Conservation (phyloP, 176 grass and related monocot species). For the Thinopyrum elongatum region DNA sequence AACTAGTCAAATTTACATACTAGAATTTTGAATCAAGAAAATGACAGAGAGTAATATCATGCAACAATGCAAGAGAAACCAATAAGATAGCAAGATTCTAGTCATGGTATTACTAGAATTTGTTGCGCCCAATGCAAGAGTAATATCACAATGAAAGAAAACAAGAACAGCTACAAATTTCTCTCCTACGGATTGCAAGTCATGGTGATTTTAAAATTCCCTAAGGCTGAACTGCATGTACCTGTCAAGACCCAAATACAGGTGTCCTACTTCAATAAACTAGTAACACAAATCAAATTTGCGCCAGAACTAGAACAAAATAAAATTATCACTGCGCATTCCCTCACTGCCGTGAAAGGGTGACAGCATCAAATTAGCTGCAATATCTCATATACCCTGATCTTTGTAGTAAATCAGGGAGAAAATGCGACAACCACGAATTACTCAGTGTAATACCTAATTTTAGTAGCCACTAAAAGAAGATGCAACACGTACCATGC, state of each 20-base stretch:
- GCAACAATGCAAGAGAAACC: too few species aligned
- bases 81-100: too few species aligned
- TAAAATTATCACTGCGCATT: not conserved
- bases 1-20: too few species aligned
- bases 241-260: not conserved
- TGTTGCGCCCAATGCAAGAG: too few species aligned
- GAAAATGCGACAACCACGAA: not conserved
- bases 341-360: too few species aligned
- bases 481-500: not conserved
- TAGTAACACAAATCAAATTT: not conserved
- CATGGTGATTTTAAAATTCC: not conserved
- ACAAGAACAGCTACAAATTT: too few species aligned
- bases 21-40: too few species aligned
- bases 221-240: not conserved
- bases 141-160: too few species aligned
- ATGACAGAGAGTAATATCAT: too few species aligned
- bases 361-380: not conserved
- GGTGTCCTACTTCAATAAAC: not conserved
- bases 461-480: constrained; percentile 10
- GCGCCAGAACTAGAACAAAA: not conserved
- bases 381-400: not conserved
- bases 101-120: too few species aligned
- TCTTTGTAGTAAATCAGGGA: not conserved
- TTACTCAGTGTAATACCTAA: not conserved
- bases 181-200: not conserved